Evolutionary conservation across 2,329 filamentous ascomycete species (phyloP), one percentile per base, ranked within the genome.

Genomic region (Ceratocystis diversiconidia): DNA sequence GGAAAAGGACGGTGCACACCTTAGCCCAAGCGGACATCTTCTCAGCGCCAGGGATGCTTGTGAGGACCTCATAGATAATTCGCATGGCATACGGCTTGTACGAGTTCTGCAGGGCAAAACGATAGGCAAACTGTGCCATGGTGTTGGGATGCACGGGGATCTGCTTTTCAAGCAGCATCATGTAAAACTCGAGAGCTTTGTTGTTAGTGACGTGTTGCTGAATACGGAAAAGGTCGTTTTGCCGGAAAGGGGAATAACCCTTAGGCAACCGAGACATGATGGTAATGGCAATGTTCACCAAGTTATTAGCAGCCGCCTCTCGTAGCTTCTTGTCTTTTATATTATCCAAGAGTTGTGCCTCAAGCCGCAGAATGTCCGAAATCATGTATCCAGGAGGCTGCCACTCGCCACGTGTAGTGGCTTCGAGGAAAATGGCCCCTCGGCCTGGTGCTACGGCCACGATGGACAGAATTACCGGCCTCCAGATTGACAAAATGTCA

Each of bases 1-100:
- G 61, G 2, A 70, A 70, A 15, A 88, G 74, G 1, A 77, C 74
- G 1, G 82, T 81, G 72, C 80, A 85, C 2, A 80, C 74, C 68
- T 79, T 81, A 28, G 76, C 74, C 65, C 82, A 76, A 55, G 72
- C 72, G n/a, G 72, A 74, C 17, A 71, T 72, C 64, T 79, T 78
- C 69, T 79, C 74, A 60, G 77, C 70, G 12, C 76, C 72, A 0
- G 74, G 72, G 4, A 72, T 70, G 1, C 59, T 70, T 43, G 72
- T 70, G 12, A 82, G 65, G 22, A 80, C 71, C 10, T 76, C 66
- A 36, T 63, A 66, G 41, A 66, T 64, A 25, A 68, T 68, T n/a
- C 64, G 59, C 64, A 68, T 66, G 25, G 66, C 66, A 28, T 61
- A 61, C 10, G 52, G 61, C 46, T 64, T 66, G 52, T 68, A 68